Evolutionary conservation across 73 alveolate genomes (phyloP), one percentile per base, ranked within the genome.

Genomic region (Effrenium voratum): DNA sequence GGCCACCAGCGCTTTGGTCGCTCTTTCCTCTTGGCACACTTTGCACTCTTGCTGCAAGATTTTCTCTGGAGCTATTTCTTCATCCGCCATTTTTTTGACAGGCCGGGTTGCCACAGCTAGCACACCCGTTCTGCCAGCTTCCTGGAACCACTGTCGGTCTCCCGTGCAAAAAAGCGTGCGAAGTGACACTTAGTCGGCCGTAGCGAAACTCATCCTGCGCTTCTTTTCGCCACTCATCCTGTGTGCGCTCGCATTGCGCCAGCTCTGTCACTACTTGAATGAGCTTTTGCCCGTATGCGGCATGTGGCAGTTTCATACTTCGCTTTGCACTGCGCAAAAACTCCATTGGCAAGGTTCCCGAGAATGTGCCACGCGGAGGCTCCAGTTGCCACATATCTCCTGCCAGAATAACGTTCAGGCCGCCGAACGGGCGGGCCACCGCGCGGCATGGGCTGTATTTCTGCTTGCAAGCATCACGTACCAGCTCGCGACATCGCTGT

Each of bases 321-420:
- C 41, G 38, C 8, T 13, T 30, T 13, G 38, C 32, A 8, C 38
- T 63, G 77, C 41, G 41, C 38, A 28, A 30, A 8, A 15, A 63
- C 41, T 73, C 52, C 30, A 5, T 15, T 12, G 52, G 85, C 38
- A 73, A 13, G 47, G 10, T 32, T 5, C 28, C 85, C 24, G n/a
- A 32, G 85, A 30, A 73, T 12, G 63, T 52, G 63, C 63, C 63
- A 12, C 63, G 63, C 63, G 85, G 83, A 1, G 83, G 83, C 30
- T n/a, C 50, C 0, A 72, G 47, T 47, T 72, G 83, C 83, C 83
- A 72, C 83, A 72, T 30, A 38, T 72, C 83, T 24, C 83, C 83
- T 34, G 40, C 45, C 46, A 72, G 32, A 2, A 72, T 12, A n/a
- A 72, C 83, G 47, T 72, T 72, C n/a, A 72, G 13, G 45, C 83